Conservation (phyloP, 2,329 filamentous ascomycete species). For the Zymoseptoria crescenta region DNA sequence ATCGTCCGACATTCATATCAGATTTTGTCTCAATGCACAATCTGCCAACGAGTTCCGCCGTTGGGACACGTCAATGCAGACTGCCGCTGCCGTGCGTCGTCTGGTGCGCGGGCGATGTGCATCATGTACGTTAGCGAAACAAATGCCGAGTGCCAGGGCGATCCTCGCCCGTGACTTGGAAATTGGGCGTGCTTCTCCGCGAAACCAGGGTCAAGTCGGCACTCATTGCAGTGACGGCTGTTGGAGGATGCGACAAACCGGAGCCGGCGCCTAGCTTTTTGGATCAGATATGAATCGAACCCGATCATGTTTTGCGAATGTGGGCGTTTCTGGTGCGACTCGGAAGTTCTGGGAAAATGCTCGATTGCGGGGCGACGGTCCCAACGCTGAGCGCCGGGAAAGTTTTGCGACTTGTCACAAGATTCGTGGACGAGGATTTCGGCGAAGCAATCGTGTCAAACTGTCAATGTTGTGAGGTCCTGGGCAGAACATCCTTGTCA, state of each 20-base stretch:
- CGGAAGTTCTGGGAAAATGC: neutral
- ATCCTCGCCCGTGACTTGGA: neutral
- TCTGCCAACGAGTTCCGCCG: neutral
- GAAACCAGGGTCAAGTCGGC: neutral
- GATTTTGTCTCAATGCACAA: neutral
- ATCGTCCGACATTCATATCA: neutral
- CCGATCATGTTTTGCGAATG: neutral
- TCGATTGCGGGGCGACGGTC: neutral
- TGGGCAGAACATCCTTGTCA: neutral
- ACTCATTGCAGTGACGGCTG: neutral
- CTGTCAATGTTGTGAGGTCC: neutral
- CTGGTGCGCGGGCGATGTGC: constrained; percentile 3
- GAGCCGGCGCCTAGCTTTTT: neutral
- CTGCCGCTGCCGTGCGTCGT: constrained; percentile 4
- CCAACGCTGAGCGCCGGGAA: neutral
- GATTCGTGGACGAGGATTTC: neutral
- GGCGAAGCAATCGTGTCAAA: neutral
- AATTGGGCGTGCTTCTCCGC: neutral
- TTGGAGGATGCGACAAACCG: neutral
- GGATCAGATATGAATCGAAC: neutral
- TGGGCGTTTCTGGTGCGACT: neutral
- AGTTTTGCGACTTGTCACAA: neutral
- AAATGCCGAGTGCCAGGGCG: constrained; percentile 8
- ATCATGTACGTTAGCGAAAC: constrained; percentile 6
- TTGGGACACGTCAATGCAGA: constrained; percentile 9